These are phyloP conservation scores for Rubia tinctorum DNA, from an alignment of 305 asterid species.

Conservation along the genomic window DNA sequence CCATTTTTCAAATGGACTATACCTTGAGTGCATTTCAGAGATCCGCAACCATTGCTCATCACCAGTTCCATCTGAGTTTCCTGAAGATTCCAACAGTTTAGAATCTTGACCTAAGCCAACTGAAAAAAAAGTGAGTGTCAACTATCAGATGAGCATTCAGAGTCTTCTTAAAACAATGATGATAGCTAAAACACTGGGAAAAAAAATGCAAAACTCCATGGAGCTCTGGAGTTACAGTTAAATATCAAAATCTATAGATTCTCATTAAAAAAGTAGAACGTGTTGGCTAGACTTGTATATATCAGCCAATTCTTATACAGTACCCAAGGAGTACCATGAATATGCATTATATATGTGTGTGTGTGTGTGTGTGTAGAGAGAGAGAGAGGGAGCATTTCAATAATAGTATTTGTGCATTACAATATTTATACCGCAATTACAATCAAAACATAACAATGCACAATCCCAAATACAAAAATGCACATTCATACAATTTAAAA, in stretches of 20 bases:
- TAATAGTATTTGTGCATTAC: too few relatives aligned
- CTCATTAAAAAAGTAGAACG: not conserved
- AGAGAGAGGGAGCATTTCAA: too few relatives aligned
- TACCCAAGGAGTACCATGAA: too few relatives aligned
- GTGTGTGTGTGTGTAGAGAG: too few relatives aligned
- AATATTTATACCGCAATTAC: too few relatives aligned
- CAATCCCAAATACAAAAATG: too few relatives aligned
- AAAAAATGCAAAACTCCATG: not conserved
- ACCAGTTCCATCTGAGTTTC: constrained; percentile 38
- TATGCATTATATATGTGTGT: too few relatives aligned
- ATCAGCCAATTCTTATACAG: not conserved
- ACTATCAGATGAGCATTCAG: constrained; percentile 17
- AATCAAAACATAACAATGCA: too few relatives aligned
- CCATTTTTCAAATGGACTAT: constrained; percentile 18
- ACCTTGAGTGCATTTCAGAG: constrained; percentile 82
- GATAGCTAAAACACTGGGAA: not conserved
- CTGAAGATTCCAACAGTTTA: constrained; percentile 40
- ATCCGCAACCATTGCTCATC: constrained; percentile 76
- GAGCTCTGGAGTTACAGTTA: not conserved
- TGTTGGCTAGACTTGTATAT: not conserved
- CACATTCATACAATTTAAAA: too few relatives aligned
- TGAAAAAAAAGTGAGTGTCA: constrained; percentile 21
- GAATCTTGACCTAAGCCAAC: constrained; percentile 24
- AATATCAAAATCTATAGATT: not conserved
- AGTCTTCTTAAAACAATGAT: not conserved